Evolutionary conservation across 108 stramenopile genomes (phyloP).

Genomic region (Stephanodiscus minutulus): DNA sequence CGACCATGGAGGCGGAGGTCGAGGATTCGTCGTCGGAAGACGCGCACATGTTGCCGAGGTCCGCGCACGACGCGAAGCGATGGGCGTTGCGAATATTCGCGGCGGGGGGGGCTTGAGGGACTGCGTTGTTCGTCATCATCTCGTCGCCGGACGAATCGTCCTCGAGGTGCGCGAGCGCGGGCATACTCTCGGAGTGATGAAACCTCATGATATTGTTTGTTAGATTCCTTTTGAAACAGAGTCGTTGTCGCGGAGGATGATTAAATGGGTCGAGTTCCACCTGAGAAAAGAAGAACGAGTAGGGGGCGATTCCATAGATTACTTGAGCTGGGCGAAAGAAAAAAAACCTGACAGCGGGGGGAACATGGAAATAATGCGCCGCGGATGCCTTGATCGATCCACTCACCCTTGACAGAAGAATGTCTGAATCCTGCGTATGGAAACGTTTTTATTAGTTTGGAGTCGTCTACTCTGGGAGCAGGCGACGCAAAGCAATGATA

Average conservation of each 20-base stretch:
- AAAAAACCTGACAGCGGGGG: neutral
- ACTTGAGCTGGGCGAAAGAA: neutral
- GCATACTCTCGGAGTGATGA: conserved; percentile 32
- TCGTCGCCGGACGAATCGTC: conserved; percentile 37
- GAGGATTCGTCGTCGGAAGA: conserved; percentile 18
- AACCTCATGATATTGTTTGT: conserved; percentile 27
- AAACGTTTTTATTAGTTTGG: conserved; percentile 27
- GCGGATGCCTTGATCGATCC: too few species aligned
- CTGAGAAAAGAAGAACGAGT: conserved; percentile 12
- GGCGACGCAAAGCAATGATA: conserved; percentile 10
- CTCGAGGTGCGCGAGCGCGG: conserved; percentile 26
- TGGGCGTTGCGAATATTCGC: neutral
- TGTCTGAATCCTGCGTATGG: conserved; percentile 34
- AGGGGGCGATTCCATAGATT: neutral
- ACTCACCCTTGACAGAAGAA: conserved; percentile 45
- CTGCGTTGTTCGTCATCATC: conserved; percentile 8
- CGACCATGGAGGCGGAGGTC: neutral
- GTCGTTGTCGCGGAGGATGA: neutral
- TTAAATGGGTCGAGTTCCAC: conserved; percentile 36
- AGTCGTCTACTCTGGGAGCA: conserved; percentile 21
- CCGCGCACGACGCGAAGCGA: conserved; percentile 10
- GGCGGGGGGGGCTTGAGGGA: neutral
- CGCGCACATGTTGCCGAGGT: conserved; percentile 2
- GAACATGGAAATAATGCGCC: neutral
- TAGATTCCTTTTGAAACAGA: conserved; percentile 5